Evolutionary conservation across 1,284 basidiomycete genomes (phyloP).

Genomic region (Fomitopsis palustris): DNA sequence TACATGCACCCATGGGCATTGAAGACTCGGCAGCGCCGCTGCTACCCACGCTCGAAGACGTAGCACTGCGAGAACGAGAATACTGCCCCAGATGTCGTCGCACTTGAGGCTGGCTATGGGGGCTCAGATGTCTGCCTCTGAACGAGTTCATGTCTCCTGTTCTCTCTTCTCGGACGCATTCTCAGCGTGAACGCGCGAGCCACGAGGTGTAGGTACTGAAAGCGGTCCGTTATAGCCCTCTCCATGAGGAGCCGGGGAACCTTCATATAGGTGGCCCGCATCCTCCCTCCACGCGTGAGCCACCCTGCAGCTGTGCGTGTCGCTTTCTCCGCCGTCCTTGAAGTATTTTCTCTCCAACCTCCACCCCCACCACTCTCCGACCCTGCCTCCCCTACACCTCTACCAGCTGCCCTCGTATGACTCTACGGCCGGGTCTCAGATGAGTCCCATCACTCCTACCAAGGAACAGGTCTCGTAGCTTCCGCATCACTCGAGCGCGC

Average conservation of each 20-base stretch:
- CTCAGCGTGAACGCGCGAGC: slow-evolving; percentile 1
- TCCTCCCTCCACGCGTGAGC: background rate
- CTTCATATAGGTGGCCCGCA: background rate
- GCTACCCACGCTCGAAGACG: no score
- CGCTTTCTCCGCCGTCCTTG: background rate
- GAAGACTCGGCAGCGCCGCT: no score
- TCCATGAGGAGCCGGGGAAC: slow-evolving; percentile 2
- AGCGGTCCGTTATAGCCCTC: background rate
- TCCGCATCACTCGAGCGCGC: background rate
- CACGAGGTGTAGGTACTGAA: slow-evolving; percentile 1
- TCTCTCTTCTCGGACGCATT: background rate
- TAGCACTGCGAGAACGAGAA: no score
- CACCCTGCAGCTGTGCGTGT: slow-evolving; percentile 3
- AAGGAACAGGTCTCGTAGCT: slow-evolving; percentile 26
- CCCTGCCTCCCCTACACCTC: background rate
- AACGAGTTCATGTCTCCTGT: background rate
- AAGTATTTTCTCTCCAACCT: slow-evolving; percentile 8
- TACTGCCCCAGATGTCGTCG: no score
- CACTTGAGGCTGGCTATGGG: no score
- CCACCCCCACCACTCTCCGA: slow-evolving; percentile 24
- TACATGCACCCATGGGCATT: no score
- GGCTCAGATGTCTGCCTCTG: background rate
- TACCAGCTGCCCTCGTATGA: background rate
- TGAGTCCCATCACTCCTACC: slow-evolving; percentile 27
- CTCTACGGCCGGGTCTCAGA: slow-evolving; percentile 7